A percentile compares a stretch with the other conserved stretches of the same genome.
These are phyloP conservation scores for Alternaria sp. DNA, from an alignment of 2,329 filamentous ascomycete species.

Conservation along the genomic window DNA sequence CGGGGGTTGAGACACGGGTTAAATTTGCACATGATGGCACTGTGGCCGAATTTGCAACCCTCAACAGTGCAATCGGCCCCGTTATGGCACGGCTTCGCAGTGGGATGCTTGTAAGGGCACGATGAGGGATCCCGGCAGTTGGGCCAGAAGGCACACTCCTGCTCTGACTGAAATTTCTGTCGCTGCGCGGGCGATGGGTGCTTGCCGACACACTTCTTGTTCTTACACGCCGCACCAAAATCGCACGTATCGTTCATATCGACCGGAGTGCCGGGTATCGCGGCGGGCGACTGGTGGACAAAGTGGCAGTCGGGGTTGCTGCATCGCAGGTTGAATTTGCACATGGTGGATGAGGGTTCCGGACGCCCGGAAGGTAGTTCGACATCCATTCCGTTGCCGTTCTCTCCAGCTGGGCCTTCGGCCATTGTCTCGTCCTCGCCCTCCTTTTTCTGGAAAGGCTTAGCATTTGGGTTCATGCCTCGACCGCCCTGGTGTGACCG, in stretches of 20 bases:
- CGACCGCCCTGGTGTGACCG: slow-evolving; percentile 38
- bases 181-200: slow-evolving; percentile 91
- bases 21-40: slow-evolving; percentile 85
- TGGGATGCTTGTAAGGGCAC: slow-evolving; percentile 89
- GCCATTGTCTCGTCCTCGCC: slow-evolving; percentile 51
- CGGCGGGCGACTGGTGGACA: slow-evolving; percentile 92
- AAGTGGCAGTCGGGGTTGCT: slow-evolving; percentile 90
- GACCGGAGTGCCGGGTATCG: slow-evolving; percentile 76
- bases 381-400: slow-evolving; percentile 64
- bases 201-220: slow-evolving; percentile 88
- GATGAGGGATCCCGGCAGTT: slow-evolving; percentile 82
- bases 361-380: slow-evolving; percentile 65
- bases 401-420: slow-evolving; percentile 48
- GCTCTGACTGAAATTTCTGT: slow-evolving; percentile 78
- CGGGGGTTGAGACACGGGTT: slow-evolving; percentile 89
- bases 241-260: slow-evolving; percentile 83
- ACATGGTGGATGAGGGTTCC: slow-evolving; percentile 71
- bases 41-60: slow-evolving; percentile 90
- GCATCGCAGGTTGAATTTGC: slow-evolving; percentile 89
- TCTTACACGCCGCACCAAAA: slow-evolving; percentile 93
- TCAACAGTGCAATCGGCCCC: slow-evolving; percentile 83
- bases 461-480: slow-evolving; percentile 62
- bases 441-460: slow-evolving; percentile 58
- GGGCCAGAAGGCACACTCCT: slow-evolving; percentile 90
- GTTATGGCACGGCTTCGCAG: slow-evolving; percentile 87